Conservation (phyloP, 164 flowering plant species). For the Dillenia turbinata region DNA sequence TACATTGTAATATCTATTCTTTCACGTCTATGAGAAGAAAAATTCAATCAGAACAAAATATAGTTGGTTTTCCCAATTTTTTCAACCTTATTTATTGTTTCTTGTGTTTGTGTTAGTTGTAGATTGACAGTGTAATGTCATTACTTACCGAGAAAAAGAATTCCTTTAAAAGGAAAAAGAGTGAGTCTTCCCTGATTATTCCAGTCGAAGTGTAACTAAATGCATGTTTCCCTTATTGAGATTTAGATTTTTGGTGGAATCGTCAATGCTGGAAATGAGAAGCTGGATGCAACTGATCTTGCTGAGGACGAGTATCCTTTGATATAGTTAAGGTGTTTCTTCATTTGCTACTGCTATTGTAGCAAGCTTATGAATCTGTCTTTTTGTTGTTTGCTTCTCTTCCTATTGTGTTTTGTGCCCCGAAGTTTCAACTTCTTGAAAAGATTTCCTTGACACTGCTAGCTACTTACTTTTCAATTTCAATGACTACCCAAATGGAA, state of each 20-base stretch:
- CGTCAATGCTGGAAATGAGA: conserved; percentile 75
- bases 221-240: neutral
- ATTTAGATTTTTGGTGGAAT: conserved; percentile 88
- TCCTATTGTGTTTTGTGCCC: neutral
- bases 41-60: too few relatives aligned
- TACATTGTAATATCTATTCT: conserved; percentile 17
- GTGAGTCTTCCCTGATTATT: too few relatives aligned
- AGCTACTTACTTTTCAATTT: conserved; percentile 95
- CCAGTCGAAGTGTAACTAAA: too few relatives aligned
- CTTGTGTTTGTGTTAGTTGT: too few relatives aligned
- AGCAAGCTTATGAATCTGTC: neutral
- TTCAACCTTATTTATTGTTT: neutral
- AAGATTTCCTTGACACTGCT: conserved; percentile 47
- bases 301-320: conserved; percentile 88
- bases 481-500: conserved; percentile 96
- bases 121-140: too few relatives aligned
- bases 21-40: too few relatives aligned
- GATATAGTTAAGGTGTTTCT: too few relatives aligned
- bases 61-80: too few relatives aligned
- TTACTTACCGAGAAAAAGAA: too few relatives aligned
- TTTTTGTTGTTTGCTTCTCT: neutral
- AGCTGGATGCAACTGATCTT: conserved; percentile 55
- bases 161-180: too few relatives aligned
- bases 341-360: too few relatives aligned
- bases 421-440: neutral